phyloP scores from a whole-genome alignment of 2,329 filamentous ascomycete genomes.

The Clarireedia paspali region DNA sequence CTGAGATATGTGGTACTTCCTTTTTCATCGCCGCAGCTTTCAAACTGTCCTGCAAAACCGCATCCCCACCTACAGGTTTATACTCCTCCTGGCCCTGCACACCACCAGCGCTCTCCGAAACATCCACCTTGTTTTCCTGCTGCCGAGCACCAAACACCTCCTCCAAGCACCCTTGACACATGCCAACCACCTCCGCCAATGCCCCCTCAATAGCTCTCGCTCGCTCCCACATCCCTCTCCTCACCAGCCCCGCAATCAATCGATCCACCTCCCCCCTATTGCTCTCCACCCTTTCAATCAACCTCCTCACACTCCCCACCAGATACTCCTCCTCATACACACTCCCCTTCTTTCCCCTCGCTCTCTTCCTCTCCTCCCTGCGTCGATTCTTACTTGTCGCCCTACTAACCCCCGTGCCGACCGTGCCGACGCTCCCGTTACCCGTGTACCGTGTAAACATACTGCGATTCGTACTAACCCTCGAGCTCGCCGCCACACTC shows the following conservation, averaged over 20 bases:
- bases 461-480: slow-evolving; percentile 73
- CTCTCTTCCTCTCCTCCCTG: slow-evolving; percentile 90
- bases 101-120: slow-evolving; percentile 1
- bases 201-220: slow-evolving; percentile 69
- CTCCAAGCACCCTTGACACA: slow-evolving; percentile 56
- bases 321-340: slow-evolving; percentile 98
- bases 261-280: slow-evolving; percentile 62
- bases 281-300: slow-evolving; percentile 75
- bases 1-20: slow-evolving; percentile 26
- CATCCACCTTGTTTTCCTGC: slow-evolving; percentile 9
- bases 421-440: slow-evolving; percentile 47
- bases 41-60: slow-evolving; percentile 28
- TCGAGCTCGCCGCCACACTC: slow-evolving; percentile 75
- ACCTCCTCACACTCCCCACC: slow-evolving; percentile 73
- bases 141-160: slow-evolving; percentile 56
- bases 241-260: slow-evolving; percentile 68
- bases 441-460: slow-evolving; percentile 91
- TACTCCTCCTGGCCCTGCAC: slow-evolving; percentile 13
- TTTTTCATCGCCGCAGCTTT: slow-evolving; percentile 24
- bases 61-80: slow-evolving; percentile 27
- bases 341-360: slow-evolving; percentile 88
- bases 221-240: slow-evolving; percentile 80
- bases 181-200: slow-evolving; percentile 65
- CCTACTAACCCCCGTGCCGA: slow-evolving; percentile 65
- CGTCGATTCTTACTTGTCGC: slow-evolving; percentile 82